These are phyloP conservation scores for Russula compacta DNA, from an alignment of 768 basidiomycete genomes.

Conservation along the genomic window DNA sequence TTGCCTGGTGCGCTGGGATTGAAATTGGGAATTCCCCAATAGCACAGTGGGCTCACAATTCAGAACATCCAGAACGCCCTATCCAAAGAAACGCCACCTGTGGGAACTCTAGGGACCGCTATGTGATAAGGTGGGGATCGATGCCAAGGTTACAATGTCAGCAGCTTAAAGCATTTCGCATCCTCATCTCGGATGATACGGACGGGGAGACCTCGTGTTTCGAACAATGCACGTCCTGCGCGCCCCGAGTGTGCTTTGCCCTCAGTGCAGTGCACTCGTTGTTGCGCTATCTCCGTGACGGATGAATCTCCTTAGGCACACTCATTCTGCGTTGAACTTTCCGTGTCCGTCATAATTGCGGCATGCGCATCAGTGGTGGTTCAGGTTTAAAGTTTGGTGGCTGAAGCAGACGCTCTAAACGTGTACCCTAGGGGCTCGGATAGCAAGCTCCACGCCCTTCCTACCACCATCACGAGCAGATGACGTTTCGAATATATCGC, in stretches of 20 bases:
- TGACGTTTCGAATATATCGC: not conserved
- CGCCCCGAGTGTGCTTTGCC: not conserved
- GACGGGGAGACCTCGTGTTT: not conserved
- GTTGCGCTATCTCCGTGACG: not conserved
- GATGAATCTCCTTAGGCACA: not conserved
- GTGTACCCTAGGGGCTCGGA: not conserved
- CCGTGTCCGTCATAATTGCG: not conserved
- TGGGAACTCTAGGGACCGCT: not conserved
- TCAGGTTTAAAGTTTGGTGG: slow-evolving; percentile 1
- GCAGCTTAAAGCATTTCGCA: not conserved
- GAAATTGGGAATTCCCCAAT: not conserved
- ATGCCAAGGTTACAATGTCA: not conserved
- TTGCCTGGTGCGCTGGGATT: not conserved
- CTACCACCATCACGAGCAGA: not conserved
- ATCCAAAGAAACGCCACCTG: not conserved
- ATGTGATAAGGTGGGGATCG: not conserved
- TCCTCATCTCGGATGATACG: not conserved
- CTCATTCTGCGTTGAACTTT: not conserved
- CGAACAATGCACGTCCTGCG: not conserved
- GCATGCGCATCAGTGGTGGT: not conserved
- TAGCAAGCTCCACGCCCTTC: no score
- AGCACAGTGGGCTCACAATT: not conserved
- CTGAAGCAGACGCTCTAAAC: not conserved
- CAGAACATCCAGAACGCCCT: not conserved
- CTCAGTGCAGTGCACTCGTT: not conserved